Conservation (phyloP, 2,329 filamentous ascomycete genomes). For the Fusarium secorum region DNA sequence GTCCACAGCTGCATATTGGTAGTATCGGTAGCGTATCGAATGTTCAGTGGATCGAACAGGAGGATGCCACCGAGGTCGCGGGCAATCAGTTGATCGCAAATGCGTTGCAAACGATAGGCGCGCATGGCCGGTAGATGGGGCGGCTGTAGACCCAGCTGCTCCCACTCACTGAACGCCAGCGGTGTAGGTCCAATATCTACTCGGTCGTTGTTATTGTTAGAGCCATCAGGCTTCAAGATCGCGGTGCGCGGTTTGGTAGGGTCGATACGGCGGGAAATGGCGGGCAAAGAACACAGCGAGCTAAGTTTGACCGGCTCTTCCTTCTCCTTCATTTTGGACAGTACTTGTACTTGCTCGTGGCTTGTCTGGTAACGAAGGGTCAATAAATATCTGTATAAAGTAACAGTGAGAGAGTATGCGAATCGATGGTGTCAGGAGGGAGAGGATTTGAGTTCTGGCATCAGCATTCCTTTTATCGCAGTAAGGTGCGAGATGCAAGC, state of each 20-base stretch:
- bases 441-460: too few relatives aligned
- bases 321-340: background rate
- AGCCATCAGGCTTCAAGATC: background rate
- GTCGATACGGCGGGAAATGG: background rate
- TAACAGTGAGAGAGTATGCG: too few relatives aligned
- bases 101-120: background rate
- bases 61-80: background rate
- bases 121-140: background rate
- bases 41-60: background rate
- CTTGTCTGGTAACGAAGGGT: too few relatives aligned
- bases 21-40: background rate
- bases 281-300: background rate
- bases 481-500: too few relatives aligned
- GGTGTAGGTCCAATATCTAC: background rate
- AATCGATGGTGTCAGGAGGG: too few relatives aligned
- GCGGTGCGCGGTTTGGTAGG: background rate
- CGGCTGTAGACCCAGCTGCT: background rate
- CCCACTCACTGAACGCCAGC: background rate
- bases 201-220: background rate
- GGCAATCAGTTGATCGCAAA: background rate
- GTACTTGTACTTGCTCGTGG: accelerated
- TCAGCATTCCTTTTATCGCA: too few relatives aligned
- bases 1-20: background rate
- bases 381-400: too few relatives aligned
- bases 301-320: accelerated